Percentiles rank a stretch among this genome's conserved stretches.
Evolutionary conservation across 1,284 basidiomycete species (phyloP).

Genomic region (Ceratobasidium sp.): DNA sequence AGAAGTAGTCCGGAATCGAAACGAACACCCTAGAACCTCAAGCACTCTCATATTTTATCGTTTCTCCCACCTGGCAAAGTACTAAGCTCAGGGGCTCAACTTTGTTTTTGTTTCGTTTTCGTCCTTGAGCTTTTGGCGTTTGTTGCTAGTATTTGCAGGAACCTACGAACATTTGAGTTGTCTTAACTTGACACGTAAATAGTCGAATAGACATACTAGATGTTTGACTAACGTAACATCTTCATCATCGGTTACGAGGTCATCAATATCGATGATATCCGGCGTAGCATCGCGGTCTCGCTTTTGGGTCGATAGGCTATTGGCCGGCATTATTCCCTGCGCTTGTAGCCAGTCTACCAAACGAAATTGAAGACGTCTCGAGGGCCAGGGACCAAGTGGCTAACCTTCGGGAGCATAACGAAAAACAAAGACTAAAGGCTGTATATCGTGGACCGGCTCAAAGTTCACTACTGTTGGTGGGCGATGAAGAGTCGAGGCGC

Average conservation of each 20-base stretch:
- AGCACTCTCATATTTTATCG: too few species aligned
- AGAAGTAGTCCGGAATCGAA: too few species aligned
- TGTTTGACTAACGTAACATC: not conserved
- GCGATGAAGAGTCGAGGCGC: not conserved
- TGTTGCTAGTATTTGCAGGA: not conserved
- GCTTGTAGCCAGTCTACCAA: slow-evolving; percentile 16
- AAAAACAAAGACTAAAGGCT: slow-evolving; percentile 11
- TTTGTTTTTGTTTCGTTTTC: not conserved
- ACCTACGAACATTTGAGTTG: not conserved
- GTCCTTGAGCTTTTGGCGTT: not conserved
- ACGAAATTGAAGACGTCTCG: not conserved
- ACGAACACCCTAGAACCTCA: too few species aligned
- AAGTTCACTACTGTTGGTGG: not conserved
- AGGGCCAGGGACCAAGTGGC: not conserved
- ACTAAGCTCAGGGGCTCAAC: not conserved
- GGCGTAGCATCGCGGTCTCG: not conserved
- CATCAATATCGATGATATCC: slow-evolving; percentile 22
- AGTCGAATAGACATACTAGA: not conserved
- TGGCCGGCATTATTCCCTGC: not conserved
- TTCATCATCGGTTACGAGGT: slow-evolving; percentile 7
- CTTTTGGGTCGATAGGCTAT: not conserved
- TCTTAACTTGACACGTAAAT: not conserved
- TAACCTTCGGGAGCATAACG: slow-evolving; percentile 35
- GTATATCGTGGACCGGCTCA: not conserved
- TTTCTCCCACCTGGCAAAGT: too few species aligned